Conservation (phyloP, 371 early-diverging fungal genomes). For the Mucor lusitanicus region DNA sequence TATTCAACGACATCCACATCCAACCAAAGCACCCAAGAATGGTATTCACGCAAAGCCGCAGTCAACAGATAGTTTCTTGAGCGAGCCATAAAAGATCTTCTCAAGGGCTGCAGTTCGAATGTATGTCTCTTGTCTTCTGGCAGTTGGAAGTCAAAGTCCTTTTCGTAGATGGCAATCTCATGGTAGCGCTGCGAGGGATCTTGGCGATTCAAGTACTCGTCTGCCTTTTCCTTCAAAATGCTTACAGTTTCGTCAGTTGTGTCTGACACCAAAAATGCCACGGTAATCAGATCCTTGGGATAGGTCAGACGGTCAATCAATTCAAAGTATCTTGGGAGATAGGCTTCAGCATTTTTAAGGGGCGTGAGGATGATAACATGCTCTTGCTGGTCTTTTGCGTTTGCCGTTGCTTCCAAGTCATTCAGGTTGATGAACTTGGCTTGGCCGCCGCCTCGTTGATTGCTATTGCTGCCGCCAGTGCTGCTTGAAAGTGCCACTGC, state of each 20-base stretch:
- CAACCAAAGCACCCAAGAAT: constrained; percentile 61
- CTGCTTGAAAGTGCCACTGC: constrained; percentile 29
- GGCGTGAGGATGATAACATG: constrained; percentile 46
- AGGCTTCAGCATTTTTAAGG: constrained; percentile 56
- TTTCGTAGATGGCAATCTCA: constrained; percentile 49
- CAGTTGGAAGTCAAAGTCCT: constrained; percentile 55
- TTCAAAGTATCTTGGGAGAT: constrained; percentile 58
- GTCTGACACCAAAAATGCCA: constrained; percentile 61
- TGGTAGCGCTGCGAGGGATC: constrained; percentile 35
- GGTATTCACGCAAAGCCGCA: constrained; percentile 50
- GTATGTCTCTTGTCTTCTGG: constrained; percentile 52
- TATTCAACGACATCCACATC: constrained; percentile 60
- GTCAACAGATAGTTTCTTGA: constrained; percentile 58
- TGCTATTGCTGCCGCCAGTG: neutral
- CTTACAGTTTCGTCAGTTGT: constrained; percentile 54
- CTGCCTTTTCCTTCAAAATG: constrained; percentile 39
- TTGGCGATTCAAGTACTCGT: constrained; percentile 25
- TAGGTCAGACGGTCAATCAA: constrained; percentile 48
- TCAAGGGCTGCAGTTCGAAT: constrained; percentile 50
- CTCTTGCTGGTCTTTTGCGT: constrained; percentile 9
- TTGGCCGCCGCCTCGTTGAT: constrained; percentile 2
- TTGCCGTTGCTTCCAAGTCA: constrained; percentile 21
- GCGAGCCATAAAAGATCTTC: constrained; percentile 57
- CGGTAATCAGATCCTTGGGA: constrained; percentile 51
- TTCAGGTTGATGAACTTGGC: constrained; percentile 26